Base-by-base conservation (phyloP, 441 rosid genomes). In the Capsella rubella region DNA sequence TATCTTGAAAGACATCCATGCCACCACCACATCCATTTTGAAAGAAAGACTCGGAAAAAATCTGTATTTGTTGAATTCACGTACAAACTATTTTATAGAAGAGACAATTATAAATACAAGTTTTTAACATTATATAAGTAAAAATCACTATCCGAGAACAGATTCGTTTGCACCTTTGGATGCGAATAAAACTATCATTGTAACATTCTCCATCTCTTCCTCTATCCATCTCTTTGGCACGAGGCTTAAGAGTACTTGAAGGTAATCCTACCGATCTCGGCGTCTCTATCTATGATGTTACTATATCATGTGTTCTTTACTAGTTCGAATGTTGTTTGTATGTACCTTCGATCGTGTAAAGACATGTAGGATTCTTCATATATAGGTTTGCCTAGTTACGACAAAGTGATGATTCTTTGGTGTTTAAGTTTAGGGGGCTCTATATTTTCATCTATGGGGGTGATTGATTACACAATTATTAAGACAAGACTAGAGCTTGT, bases 251-350 rank as follows among this genome's bases (percentile, higher is more conserved):
- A 43, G 25, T 21, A 21, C 40, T 63, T 78, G 43, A 16, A 62
- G 49, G 18, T 43, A 43, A 43, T 8, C 72, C 69, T n/a, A 76
- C 59, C n/a, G 74, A 68, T 15, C 66, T 78, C 51, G 11, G 45
- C 6, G 1, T 43, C 16, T 43, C 47, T 42, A 10, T 35, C 11
- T 35, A 35, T 35, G 45, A 40, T 40, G 46, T 42, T 16, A 16
- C 18, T 16, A 16, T 16, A 16, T 16, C 18, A 31, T 31, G 34
- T 31, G 4, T 76, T 29, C 71, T 80, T 16, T 51, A 63, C 40
- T 18, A 18, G 6, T 43, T 43, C 49, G 49, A 43, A 14, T 43
- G 47, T 13, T 13, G 16, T 16, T 16, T 16, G 18, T 16, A 16
- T 16, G 18, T 16, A 16, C 18, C 52, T 5, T 8, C 21, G 6